These are phyloP conservation scores for Mycena rebaudengoi DNA, from an alignment of 768 basidiomycete species.

Conservation along the genomic window DNA sequence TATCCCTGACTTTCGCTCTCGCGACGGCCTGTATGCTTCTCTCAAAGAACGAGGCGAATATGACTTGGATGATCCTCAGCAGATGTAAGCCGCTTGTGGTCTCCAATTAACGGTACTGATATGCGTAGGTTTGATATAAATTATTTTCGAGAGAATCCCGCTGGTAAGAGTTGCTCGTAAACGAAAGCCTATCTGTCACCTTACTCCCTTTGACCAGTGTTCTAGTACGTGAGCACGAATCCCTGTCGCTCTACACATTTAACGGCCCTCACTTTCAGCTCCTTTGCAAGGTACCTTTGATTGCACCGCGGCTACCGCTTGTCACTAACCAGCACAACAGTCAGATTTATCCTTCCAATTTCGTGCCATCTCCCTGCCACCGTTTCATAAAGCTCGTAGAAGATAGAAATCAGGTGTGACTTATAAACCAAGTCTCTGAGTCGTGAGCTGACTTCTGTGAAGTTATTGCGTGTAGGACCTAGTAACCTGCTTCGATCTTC, in stretches of 20 bases:
- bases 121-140: constrained; percentile 87
- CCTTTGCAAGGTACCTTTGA: constrained; percentile 72
- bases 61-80: constrained; percentile 90
- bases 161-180: constrained; percentile 54
- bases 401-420: constrained; percentile 76
- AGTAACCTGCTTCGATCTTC: background rate
- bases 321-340: constrained; percentile 49
- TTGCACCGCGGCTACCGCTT: background rate
- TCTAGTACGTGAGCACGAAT: constrained; percentile 33
- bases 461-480: constrained; percentile 69
- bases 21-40: constrained; percentile 80
- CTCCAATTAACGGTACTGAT: background rate
- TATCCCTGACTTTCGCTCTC: constrained; percentile 90
- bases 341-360: constrained; percentile 93
- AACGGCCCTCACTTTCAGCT: constrained; percentile 52
- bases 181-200: background rate
- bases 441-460: background rate
- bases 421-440: constrained; percentile 3
- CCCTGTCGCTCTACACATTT: background rate
- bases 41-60: constrained; percentile 74
- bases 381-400: constrained; percentile 92
- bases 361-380: constrained; percentile 89
- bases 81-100: constrained; percentile 66
- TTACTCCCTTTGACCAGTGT: constrained; percentile 25
- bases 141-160: constrained; percentile 86